Evolutionary conservation across 306 rosid species (phyloP).

Genomic region (Senna siamea): DNA sequence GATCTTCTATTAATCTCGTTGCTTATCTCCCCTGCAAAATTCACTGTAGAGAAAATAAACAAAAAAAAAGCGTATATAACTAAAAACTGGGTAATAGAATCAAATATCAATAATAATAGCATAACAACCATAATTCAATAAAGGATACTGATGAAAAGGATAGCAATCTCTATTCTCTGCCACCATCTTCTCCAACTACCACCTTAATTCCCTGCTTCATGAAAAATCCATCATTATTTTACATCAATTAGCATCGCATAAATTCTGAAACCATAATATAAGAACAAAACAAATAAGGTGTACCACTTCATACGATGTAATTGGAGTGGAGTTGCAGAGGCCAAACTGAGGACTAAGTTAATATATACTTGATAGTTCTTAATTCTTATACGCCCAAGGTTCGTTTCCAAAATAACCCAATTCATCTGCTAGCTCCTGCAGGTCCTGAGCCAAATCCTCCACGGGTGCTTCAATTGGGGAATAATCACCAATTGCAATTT

Average conservation of each 20-base stretch:
- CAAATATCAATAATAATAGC: too few species aligned
- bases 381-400: too few species aligned
- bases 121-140: too few species aligned
- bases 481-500: conserved; percentile 41
- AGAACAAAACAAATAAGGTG: not conserved
- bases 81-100: too few species aligned
- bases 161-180: too few species aligned
- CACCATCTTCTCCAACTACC: too few species aligned
- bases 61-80: too few species aligned
- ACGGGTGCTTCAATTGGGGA: conserved; percentile 55
- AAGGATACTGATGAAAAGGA: too few species aligned
- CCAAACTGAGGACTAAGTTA: conserved; percentile 34
- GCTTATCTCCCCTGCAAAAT: too few species aligned
- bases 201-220: not conserved
- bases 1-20: too few species aligned
- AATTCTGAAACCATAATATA: not conserved
- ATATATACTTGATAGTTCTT: too few species aligned
- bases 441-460: conserved; percentile 75
- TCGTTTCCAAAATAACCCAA: conserved; percentile 55
- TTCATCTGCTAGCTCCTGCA: conserved; percentile 75
- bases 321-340: conserved; percentile 36
- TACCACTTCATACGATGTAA: conserved; percentile 37
- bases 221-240: conserved; percentile 35
- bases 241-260: conserved; percentile 36
- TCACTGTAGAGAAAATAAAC: too few species aligned